Evolutionary conservation across 1,284 basidiomycete species (phyloP), one percentile per base, ranked within the genome.

Genomic region (Farysia itapuensis): DNA sequence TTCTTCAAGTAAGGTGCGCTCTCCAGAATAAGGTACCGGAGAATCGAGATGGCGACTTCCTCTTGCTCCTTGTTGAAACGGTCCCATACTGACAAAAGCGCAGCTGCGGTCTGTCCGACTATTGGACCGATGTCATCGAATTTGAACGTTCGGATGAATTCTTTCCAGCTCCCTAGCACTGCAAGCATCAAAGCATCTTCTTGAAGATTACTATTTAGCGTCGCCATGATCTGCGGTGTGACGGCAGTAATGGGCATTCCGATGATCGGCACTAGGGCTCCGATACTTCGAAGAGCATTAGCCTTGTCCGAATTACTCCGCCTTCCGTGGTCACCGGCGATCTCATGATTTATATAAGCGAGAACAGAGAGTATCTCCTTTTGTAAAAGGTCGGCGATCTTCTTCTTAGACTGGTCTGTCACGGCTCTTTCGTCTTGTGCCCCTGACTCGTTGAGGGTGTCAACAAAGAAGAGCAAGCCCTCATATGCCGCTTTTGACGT

Each of bases 81-180:
- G 3, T 82, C 72, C 95, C 95, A 98, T 1, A 83, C 82, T 2
- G 85, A 81, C 5, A 93, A 83, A 34, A 97, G 82, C 1, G 89
- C 85, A 1, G 95, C 93, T 22, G 86, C 89, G 0, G 90, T 95
- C 5, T 89, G 84, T 3, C 91, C 92, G 32, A 95, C 82, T 71
- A 91, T 86, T 1, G 89, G 85, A 1, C 89, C 88, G 20, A 94
- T 81, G 52, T 97, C 92, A 26, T 79, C 78, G 20, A 84, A 82
- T 4, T 81, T 80, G 30, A 96, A 78, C 1, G 85, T 85, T 6
- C 80, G 83, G 60, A 96, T 80, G 77, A 97, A 95, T 15, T 80
- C 81, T 43, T 83, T 78, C 92, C 93, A 97, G 36, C 86, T 89
- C 29, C 84, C 80, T 2, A 99, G 81, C 0, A 90, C 89, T 4